phyloP scores from a whole-genome alignment of 495 filamentous ascomycete genomes.

The Podospora anserina region DNA sequence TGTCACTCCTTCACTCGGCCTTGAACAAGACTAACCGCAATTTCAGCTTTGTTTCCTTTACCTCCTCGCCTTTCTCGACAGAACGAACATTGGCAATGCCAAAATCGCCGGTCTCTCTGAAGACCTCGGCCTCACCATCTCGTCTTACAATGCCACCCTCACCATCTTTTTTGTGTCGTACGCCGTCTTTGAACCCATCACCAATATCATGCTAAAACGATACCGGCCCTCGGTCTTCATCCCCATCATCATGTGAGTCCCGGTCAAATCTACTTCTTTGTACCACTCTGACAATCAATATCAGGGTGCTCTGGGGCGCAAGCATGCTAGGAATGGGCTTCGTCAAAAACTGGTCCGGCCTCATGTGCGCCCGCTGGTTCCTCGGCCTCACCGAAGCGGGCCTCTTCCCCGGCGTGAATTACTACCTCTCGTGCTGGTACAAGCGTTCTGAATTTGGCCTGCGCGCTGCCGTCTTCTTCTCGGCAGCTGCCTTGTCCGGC shows the following conservation, averaged over 20 bases:
- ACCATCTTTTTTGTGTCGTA: constrained; percentile 94
- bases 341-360: constrained; percentile 68
- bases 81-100: constrained; percentile 84
- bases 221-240: constrained; percentile 55
- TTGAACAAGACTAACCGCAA: not conserved
- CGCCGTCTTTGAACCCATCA: constrained; percentile 78
- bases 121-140: constrained; percentile 55
- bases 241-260: constrained; percentile 65
- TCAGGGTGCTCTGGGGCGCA: constrained; percentile 62
- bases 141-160: constrained; percentile 69
- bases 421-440: constrained; percentile 87
- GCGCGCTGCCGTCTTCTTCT: constrained; percentile 80
- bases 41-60: constrained; percentile 75
- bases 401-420: constrained; percentile 81
- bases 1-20: no score
- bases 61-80: constrained; percentile 78
- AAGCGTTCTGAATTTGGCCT: constrained; percentile 74
- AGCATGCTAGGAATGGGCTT: constrained; percentile 84
- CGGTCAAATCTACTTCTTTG: constrained; percentile 21
- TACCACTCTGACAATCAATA: not conserved
- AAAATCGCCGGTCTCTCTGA: constrained; percentile 71
- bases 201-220: constrained; percentile 82
- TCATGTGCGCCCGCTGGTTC: constrained; percentile 83
- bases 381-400: constrained; percentile 82
- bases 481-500: constrained; percentile 76